Percentiles rank a stretch among this genome's conserved stretches.
phyloP scores from a whole-genome alignment of 73 alveolate species.

The Paramecium biaurelia region DNA sequence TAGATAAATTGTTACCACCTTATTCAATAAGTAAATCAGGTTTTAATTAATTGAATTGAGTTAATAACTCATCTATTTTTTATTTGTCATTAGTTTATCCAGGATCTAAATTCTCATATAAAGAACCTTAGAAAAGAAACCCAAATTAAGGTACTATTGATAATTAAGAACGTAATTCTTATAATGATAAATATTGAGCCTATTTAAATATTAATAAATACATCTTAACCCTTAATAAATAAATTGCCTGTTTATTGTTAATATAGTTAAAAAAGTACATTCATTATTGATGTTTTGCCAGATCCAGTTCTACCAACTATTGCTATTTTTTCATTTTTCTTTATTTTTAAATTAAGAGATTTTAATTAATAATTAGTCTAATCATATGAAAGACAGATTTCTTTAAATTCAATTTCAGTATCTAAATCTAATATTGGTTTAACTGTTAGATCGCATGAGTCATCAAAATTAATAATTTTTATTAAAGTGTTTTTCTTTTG shows the following conservation, averaged over 20 bases:
- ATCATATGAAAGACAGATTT: constrained; percentile 20
- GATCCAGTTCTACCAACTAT: constrained; percentile 56
- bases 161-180: background rate
- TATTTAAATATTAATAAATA: background rate
- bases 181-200: background rate
- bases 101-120: constrained; percentile 50
- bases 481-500: background rate
- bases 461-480: background rate
- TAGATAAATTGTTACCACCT: constrained; percentile 42
- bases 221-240: background rate
- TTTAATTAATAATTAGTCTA: background rate
- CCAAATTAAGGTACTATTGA: constrained; percentile 46
- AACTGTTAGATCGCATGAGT: background rate
- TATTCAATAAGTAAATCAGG: constrained; percentile 9
- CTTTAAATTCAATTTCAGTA: constrained; percentile 33
- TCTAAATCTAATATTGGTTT: background rate
- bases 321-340: constrained; percentile 48
- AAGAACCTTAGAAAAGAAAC: constrained; percentile 44
- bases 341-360: background rate
- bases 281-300: constrained; percentile 53
- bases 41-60: background rate
- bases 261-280: constrained; percentile 3
- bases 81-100: background rate
- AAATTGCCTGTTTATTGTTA: background rate
- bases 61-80: background rate